A percentile compares a stretch with the other conserved stretches of the same genome.
These are phyloP conservation scores for Penicillium mononematosum DNA, from an alignment of 495 filamentous ascomycete genomes.

Conservation along the genomic window DNA sequence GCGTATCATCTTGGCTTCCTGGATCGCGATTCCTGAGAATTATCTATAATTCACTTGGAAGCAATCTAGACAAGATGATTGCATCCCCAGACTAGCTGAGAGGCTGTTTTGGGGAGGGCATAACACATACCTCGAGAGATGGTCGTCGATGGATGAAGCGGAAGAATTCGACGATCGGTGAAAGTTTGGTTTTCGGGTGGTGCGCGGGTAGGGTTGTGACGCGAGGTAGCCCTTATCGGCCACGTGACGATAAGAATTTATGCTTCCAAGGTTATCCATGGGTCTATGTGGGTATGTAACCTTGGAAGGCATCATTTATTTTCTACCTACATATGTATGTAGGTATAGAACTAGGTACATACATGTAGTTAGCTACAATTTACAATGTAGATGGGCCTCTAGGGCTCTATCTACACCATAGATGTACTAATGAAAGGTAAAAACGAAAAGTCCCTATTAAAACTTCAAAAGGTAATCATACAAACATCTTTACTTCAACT, in stretches of 20 bases:
- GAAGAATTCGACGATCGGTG: constrained; percentile 9
- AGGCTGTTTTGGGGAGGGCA: constrained; percentile 36
- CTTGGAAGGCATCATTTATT: constrained; percentile 7
- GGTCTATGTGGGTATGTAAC: too few species aligned
- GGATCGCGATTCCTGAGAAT: constrained; percentile 18
- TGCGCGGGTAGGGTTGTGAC: constrained; percentile 36
- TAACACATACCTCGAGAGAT: constrained; percentile 49
- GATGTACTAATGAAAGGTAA: neutral
- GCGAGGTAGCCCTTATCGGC: constrained; percentile 28
- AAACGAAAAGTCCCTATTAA: neutral
- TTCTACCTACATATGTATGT: too few species aligned
- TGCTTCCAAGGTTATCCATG: constrained; percentile 13
- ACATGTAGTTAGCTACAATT: neutral
- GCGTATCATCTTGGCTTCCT: constrained; percentile 60
- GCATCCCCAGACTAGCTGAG: constrained; percentile 51
- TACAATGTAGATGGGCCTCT: neutral
- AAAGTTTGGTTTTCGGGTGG: constrained; percentile 32
- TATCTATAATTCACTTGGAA: constrained; percentile 10
- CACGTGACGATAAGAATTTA: constrained; percentile 24
- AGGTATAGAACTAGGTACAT: too few species aligned
- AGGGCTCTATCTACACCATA: neutral
- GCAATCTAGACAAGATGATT: constrained; percentile 36
- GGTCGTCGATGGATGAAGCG: constrained; percentile 30
- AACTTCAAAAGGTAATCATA: neutral
- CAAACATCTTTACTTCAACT: neutral